These are phyloP conservation scores for Leccinum obscurum DNA, from an alignment of 768 basidiomycete genomes.

Conservation along the genomic window DNA sequence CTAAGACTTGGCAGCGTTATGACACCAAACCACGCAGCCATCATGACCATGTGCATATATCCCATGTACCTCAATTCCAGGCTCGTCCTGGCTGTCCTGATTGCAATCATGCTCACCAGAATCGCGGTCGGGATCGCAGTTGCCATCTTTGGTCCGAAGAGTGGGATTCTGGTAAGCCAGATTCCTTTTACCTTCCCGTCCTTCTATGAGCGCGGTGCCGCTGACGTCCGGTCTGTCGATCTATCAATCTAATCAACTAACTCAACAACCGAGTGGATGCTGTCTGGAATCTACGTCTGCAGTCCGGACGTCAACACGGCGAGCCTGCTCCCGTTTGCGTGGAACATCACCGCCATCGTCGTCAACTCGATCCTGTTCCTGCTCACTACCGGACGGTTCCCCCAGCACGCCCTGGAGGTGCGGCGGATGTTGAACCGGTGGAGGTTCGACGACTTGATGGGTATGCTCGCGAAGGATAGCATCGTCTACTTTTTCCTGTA, in stretches of 20 bases:
- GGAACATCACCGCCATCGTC: conserved; percentile 14
- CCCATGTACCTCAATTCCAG: conserved; percentile 22
- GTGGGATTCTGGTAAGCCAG: conserved; percentile 17
- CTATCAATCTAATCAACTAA: too few relatives aligned
- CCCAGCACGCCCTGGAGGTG: conserved; percentile 11
- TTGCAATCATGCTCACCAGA: conserved; percentile 6
- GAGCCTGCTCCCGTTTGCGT: conserved; percentile 14
- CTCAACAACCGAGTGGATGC: conserved; percentile 16
- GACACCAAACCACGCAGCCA: conserved; percentile 1
- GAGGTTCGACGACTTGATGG: conserved; percentile 16
- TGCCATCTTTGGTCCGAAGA: conserved; percentile 16
- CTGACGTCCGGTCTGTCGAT: neutral
- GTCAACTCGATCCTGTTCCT: conserved; percentile 16
- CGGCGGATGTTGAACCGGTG: conserved; percentile 9
- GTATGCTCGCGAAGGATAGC: conserved; percentile 17
- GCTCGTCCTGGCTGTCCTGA: conserved; percentile 7
- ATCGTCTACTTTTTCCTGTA: conserved; percentile 23
- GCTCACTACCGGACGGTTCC: conserved; percentile 17
- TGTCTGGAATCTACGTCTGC: conserved; percentile 20
- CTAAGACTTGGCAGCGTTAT: neutral
- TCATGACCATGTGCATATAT: conserved; percentile 23
- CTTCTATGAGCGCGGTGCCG: too few relatives aligned
- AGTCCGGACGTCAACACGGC: conserved; percentile 4
- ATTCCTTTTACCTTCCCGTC: neutral
- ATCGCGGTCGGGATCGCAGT: conserved; percentile 8